phyloP scores from a whole-genome alignment of 306 rosid genomes.

The Vicia villosa region DNA sequence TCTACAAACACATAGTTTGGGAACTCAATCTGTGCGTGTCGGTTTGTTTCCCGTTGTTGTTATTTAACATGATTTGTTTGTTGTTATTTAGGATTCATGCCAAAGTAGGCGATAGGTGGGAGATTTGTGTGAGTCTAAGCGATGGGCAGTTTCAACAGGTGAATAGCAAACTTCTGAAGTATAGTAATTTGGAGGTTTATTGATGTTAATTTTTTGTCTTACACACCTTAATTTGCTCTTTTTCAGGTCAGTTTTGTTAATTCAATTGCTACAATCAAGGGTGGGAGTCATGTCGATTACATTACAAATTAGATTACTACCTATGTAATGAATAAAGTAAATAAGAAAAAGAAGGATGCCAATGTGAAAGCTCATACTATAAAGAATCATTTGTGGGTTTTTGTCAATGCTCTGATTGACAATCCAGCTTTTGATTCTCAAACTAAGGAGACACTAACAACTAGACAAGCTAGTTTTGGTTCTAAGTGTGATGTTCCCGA shows the following conservation, averaged over 20 bases:
- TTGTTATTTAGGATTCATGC: slow-evolving; percentile 56
- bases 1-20: not conserved
- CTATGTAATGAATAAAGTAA: slow-evolving; percentile 76
- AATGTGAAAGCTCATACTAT: slow-evolving; percentile 88
- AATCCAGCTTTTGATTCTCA: slow-evolving; percentile 97
- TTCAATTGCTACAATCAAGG: slow-evolving; percentile 84
- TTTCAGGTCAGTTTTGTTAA: slow-evolving; percentile 94
- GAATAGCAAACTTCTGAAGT: slow-evolving; percentile 13
- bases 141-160: slow-evolving; percentile 99
- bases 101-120: slow-evolving; percentile 90
- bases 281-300: slow-evolving; percentile 92
- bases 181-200: not conserved
- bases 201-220: slow-evolving; percentile 1
- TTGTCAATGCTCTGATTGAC: slow-evolving; percentile 92
- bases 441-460: slow-evolving; percentile 87
- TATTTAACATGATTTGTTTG: slow-evolving; percentile 23
- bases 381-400: slow-evolving; percentile 91
- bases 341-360: slow-evolving; percentile 91
- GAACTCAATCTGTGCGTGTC: not conserved
- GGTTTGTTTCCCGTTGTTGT: too few species aligned
- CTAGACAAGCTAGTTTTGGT: slow-evolving; percentile 84
- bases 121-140: slow-evolving; percentile 82
- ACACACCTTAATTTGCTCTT: slow-evolving; percentile 12
- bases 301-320: slow-evolving; percentile 75
- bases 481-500: slow-evolving; percentile 81